Evolutionary conservation across 2,329 filamentous ascomycete genomes (phyloP), one percentile per base, ranked within the genome.

Genomic region (Lasiodiplodia theobromae): DNA sequence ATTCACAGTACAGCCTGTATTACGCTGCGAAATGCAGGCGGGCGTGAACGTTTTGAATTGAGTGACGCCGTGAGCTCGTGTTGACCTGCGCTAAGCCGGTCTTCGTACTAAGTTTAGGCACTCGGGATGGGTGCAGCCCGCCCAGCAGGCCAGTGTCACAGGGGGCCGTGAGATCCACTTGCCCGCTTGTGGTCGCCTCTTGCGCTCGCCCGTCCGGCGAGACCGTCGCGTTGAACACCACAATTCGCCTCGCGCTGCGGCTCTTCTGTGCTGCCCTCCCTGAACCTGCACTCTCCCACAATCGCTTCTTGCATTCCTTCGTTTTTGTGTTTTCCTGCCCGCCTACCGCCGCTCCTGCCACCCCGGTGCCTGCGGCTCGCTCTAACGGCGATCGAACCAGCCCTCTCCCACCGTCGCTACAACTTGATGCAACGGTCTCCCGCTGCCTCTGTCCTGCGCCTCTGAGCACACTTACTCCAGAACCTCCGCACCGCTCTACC

Each of bases 31-130:
- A 63, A 63, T 21, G 58, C 16, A 14, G 44, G 11, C 40, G 58
- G 58, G 58, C 25, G 57, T 37, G 28, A 38, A 34, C 49, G 60
- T 64, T 64, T 64, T 64, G 60, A 64, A 64, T 64, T 64, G 60
- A 64, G 60, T 64, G 60, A 64, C 60, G 60, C 60, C 44, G 51
- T 64, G 60, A 37, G 60, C 60, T 64, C 60, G 60, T 64, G 60
- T 64, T 64, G 47, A 49, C 60, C 60, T 52, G 60, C 60, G 60
- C 60, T 64, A 64, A 31, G 47, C 60, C 60, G 60, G 44, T 21
- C 60, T 14, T 64, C 60, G 60, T 64, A 63, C 60, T 64, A 64
- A 64, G 60, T 64, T 64, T 64, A 64, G 60, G 28, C 28, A 64
- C 60, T 49, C 60, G 60, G 60, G 60, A 64, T 23, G 60, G 60